phyloP scores from a whole-genome alignment of 768 basidiomycete species.

The Kondoa subrosea region DNA sequence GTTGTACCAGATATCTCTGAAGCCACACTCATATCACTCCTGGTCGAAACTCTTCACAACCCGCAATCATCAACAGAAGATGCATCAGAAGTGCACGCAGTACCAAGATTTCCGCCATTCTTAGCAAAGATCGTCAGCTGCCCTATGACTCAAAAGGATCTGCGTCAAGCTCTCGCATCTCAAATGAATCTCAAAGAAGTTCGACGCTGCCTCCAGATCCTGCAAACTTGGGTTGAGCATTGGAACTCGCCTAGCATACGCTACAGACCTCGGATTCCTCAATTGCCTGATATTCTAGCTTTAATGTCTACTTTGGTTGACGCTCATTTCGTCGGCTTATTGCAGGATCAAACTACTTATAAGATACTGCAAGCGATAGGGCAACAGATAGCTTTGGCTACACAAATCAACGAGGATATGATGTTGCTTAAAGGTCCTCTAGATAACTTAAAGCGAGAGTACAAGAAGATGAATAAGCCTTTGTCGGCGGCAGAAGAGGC shows the following conservation, averaged over 20 bases:
- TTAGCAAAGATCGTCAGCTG: not conserved
- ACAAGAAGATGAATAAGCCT: no score
- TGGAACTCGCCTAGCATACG: not conserved
- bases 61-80: not conserved
- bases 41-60: not conserved
- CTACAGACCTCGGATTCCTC: not conserved
- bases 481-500: not conserved
- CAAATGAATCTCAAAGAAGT: not conserved
- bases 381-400: not conserved
- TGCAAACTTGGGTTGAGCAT: not conserved
- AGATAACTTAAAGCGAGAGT: conserved; percentile 4
- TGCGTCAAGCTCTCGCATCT: not conserved
- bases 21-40: not conserved
- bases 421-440: not conserved
- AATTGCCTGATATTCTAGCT: not conserved
- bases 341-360: not conserved
- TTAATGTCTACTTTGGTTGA: conserved; percentile 1
- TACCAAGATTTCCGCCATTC: not conserved
- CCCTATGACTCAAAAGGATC: not conserved
- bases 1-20: not conserved
- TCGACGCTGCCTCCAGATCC: no score
- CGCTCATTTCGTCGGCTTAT: not conserved
- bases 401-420: not conserved
- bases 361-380: not conserved
- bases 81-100: not conserved